Evolutionary conservation across 345 rosid genomes (phyloP), one percentile per base, ranked within the genome.

Genomic region (Brassica nigra): DNA sequence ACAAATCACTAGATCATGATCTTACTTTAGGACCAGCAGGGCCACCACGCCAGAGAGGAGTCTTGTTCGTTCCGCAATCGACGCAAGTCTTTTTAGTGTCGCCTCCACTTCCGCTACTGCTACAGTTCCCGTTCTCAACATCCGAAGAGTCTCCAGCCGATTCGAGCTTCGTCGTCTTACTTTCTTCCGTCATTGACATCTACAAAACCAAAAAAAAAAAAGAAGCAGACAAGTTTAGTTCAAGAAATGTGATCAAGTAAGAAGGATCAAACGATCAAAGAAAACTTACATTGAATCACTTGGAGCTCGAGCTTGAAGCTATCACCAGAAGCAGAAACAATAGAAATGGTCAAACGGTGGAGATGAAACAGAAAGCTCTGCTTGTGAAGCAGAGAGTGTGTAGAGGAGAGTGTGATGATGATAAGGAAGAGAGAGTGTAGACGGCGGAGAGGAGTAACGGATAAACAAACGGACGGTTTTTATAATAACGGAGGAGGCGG

Each of bases 1-100:
- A 4, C 3, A 69, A 8, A 34, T 59, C 3, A 31, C 11, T 2
- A 2, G 66, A 78, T 62, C 0, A 66, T 61, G 28, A 63, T 8
- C 10, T 59, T 70, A 90, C 99, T 91, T 93, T 95, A 11, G 99
- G 99, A 0, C 99, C 99, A 34, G 99, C 94, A 0, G 99, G 99
- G 5, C 99, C 99, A 5, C 98, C 93, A 33, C 99, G 85, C 99
- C 99, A 95, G 5, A 95, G 93, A 9, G 99, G 99, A 52, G 99
- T 95, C 73, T 86, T 89, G 11, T 87, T 70, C 7, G 99, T 95
- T 4, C 98, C 98, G 30, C 99, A 95, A 88, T 93, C 97, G 11
- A 92, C 91, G 69, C 99, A 95, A 0, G 90, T 87, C 66, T 93
- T 95, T 87, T 89, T 95, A 61, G 65, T 81, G 16, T 81, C 78